phyloP scores from a whole-genome alignment of 2,329 filamentous ascomycete genomes.

The Gnomoniopsis smithogilvyi region DNA sequence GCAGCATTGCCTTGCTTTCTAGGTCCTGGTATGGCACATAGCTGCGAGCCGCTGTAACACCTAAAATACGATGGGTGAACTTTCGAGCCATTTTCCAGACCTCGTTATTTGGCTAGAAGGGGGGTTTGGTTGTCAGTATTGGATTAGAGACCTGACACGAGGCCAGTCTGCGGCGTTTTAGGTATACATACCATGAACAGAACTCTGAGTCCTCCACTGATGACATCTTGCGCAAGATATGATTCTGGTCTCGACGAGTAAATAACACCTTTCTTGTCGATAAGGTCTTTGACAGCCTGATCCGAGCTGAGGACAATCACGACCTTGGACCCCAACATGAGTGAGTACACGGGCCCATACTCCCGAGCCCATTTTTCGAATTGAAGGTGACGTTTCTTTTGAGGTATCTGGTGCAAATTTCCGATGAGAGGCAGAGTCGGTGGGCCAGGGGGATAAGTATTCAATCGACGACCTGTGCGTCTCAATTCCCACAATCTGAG shows the following conservation, averaged over 20 bases:
- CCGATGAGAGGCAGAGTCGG: slow-evolving; percentile 48
- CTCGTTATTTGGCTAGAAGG: background rate
- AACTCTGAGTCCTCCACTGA: background rate
- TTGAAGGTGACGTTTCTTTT: slow-evolving; percentile 36
- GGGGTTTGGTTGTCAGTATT: too few species aligned
- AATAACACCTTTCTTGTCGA: slow-evolving; percentile 46
- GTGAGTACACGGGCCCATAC: slow-evolving; percentile 30
- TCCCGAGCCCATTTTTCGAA: slow-evolving; percentile 50
- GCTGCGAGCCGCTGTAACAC: background rate
- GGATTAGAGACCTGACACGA: too few species aligned
- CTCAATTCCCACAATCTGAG: too few species aligned
- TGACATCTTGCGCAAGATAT: background rate
- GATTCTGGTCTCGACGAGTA: slow-evolving; percentile 42
- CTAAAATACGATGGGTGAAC: background rate
- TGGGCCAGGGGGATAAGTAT: slow-evolving; percentile 43
- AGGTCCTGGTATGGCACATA: slow-evolving; percentile 29
- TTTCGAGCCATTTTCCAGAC: background rate
- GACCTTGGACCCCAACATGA: slow-evolving; percentile 18
- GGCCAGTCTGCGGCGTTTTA: too few species aligned
- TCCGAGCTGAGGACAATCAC: slow-evolving; percentile 27
- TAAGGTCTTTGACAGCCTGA: slow-evolving; percentile 43
- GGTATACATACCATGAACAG: background rate
- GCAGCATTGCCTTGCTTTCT: slow-evolving; percentile 52
- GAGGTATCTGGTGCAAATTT: slow-evolving; percentile 48
- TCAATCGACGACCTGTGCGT: slow-evolving; percentile 23